Evolutionary conservation across 768 basidiomycete genomes (phyloP), one percentile per base, ranked within the genome.

Genomic region (Flagelloscypha sp.): DNA sequence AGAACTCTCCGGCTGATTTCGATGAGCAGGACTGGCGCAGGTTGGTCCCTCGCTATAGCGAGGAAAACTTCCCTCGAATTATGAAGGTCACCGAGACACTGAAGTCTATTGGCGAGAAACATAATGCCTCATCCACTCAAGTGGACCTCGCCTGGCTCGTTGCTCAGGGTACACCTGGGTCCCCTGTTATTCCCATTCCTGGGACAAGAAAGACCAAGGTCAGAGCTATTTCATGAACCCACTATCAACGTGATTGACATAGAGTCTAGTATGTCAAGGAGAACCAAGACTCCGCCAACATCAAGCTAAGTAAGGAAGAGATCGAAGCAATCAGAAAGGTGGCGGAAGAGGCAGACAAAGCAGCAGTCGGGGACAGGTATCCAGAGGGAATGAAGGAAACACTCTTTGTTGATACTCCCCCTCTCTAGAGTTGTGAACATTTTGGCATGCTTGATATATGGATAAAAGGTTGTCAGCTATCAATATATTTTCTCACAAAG

Each of bases 101-200:
- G 10, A 50, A 56, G 45, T 56, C 15, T 12, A 19, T 66, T 24
- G 65, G 61, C 3, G 46, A 41, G 22, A 47, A 45, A 36, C 48
- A 65, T 41, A 34, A 46, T 1, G 56, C 54, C 9, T 61, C 57
- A 2, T 47, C 58, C 0, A 63, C 60, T 2, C 65, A 66, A 39
- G 49, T 67, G 1, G 40, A 53, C 0, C 48, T 68, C 7, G 64
- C 65, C 1, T 67, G 59, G 58, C 45, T 64, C 9, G 52, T 63
- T 13, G 54, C 58, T 1, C 59, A 66, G 30, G 58, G 58, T 1
- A 42, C 48, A 4, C 50, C 59, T 19, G n/a, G n/a, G n/a, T 38
- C 40, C 16, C 47, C 56, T 33, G 27, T 65, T 30, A 54, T 63
- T 24, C 59, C 65, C 3, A 64, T 64, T 35, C 64, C 59, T 2